These are phyloP conservation scores for Russula sp. DNA, from an alignment of 768 basidiomycete genomes.

Conservation along the genomic window DNA sequence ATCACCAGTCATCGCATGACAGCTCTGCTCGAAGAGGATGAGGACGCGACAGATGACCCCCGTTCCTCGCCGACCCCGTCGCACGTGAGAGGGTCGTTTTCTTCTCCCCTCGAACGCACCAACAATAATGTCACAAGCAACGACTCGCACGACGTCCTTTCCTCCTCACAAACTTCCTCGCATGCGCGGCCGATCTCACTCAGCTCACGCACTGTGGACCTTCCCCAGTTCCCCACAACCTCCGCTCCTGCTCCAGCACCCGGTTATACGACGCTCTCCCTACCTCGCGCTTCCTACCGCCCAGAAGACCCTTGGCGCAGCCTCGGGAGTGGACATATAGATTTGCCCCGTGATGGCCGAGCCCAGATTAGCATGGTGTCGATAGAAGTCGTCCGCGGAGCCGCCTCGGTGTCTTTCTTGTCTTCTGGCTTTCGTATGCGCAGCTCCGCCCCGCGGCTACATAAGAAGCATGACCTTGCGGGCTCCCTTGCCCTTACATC, in stretches of 20 bases:
- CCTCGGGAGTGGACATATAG: slow-evolving; percentile 45
- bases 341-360: slow-evolving; percentile 67
- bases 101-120: neutral
- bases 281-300: slow-evolving; percentile 40
- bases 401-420: slow-evolving; percentile 17
- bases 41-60: slow-evolving; percentile 27
- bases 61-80: neutral
- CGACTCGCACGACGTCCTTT: slow-evolving; percentile 5
- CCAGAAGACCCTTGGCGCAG: slow-evolving; percentile 32
- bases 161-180: slow-evolving; percentile 3
- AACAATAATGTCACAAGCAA: slow-evolving; percentile 7
- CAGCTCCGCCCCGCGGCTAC: slow-evolving; percentile 9
- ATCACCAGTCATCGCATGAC: slow-evolving; percentile 30
- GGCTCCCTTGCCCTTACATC: slow-evolving; percentile 28
- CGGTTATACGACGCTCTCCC: slow-evolving; percentile 37
- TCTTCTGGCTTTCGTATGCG: slow-evolving; percentile 4
- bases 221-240: slow-evolving; percentile 29
- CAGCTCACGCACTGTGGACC: slow-evolving; percentile 23
- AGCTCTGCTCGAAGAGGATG: slow-evolving; percentile 35
- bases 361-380: slow-evolving; percentile 88
- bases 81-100: slow-evolving; percentile 23
- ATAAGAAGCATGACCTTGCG: slow-evolving; percentile 16
- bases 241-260: slow-evolving; percentile 13
- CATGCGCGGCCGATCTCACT: slow-evolving; percentile 12
- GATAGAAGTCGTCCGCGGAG: slow-evolving; percentile 65